phyloP scores from a whole-genome alignment of 2,329 filamentous ascomycete species.

The Tolypocladium capitatum region DNA sequence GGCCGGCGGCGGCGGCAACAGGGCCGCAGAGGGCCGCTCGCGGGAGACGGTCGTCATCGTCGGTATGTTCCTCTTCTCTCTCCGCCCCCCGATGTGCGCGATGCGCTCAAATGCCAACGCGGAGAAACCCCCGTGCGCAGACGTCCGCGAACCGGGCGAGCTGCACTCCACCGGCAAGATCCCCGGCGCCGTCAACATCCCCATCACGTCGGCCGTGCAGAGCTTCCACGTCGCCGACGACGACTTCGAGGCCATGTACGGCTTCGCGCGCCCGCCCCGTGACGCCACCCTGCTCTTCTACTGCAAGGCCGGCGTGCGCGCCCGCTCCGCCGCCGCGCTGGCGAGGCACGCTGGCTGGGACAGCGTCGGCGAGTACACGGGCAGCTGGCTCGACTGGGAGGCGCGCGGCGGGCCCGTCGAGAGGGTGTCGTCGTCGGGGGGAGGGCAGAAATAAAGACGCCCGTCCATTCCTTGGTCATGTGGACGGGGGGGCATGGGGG shows the following conservation, averaged over 20 bases:
- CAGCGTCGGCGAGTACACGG: slow-evolving; percentile 57
- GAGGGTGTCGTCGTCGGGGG: slow-evolving; percentile 5
- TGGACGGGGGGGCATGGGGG: background rate
- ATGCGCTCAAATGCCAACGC: no score
- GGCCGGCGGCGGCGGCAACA: slow-evolving; percentile 5
- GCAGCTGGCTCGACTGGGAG: slow-evolving; percentile 75
- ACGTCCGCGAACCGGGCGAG: slow-evolving; percentile 62
- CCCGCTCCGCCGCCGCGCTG: slow-evolving; percentile 60
- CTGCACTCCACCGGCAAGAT: slow-evolving; percentile 55
- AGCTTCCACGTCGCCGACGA: slow-evolving; percentile 61
- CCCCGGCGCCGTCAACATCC: slow-evolving; percentile 71
- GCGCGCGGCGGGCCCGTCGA: slow-evolving; percentile 49
- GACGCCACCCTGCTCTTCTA: slow-evolving; percentile 64
- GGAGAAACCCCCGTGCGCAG: no score
- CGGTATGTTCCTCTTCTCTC: slow-evolving; percentile 22
- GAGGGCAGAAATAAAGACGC: background rate
- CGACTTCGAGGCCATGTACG: slow-evolving; percentile 75
- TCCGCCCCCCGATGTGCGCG: no score
- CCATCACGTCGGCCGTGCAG: slow-evolving; percentile 64
- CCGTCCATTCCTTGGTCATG: background rate
- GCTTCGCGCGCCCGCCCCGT: slow-evolving; percentile 52
- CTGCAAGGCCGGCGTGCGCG: slow-evolving; percentile 83
- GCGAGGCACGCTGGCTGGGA: slow-evolving; percentile 66
- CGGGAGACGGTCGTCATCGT: slow-evolving; percentile 29
- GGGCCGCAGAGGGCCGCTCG: slow-evolving; percentile 2